These are phyloP conservation scores for Gracilaria caudata DNA, from an alignment of 23 red algal species.

Conservation along the genomic window DNA sequence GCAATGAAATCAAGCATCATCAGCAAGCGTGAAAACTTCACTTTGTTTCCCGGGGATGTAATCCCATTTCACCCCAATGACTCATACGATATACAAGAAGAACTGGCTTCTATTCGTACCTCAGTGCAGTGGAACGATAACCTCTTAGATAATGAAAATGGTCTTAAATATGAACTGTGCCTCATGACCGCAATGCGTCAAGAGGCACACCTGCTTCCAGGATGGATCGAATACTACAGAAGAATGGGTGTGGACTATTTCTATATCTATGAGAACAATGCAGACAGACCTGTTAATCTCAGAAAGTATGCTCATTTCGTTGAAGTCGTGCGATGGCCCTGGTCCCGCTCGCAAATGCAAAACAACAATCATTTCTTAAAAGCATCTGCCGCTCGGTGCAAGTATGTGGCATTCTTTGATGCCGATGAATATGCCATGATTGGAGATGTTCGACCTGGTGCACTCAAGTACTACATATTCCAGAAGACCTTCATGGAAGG, in stretches of 20 bases:
- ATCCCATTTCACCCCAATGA: neutral
- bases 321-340: slow-evolving; percentile 57
- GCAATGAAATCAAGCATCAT: slow-evolving; percentile 7
- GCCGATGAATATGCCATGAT: slow-evolving; percentile 61
- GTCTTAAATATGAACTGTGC: slow-evolving; percentile 41
- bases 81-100: neutral
- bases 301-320: slow-evolving; percentile 25
- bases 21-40: slow-evolving; percentile 7
- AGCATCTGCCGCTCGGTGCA: slow-evolving; percentile 29
- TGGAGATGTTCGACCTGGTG: slow-evolving; percentile 10
- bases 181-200: slow-evolving; percentile 47
- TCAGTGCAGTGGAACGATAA: neutral
- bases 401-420: slow-evolving; percentile 60
- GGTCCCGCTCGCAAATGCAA: slow-evolving; percentile 55
- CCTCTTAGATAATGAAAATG: neutral
- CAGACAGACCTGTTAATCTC: neutral
- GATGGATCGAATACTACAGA: slow-evolving; percentile 52
- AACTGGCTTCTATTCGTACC: slow-evolving; percentile 8
- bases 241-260: slow-evolving; percentile 64
- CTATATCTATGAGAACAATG: slow-evolving; percentile 64
- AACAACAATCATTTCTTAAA: slow-evolving; percentile 39
- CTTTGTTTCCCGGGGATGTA: slow-evolving; percentile 9
- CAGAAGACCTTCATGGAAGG: slow-evolving; percentile 28
- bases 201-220: slow-evolving; percentile 25
- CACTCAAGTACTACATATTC: slow-evolving; percentile 11